Conservation (phyloP, 345 rosid genomes). For the Brassica nigra region DNA sequence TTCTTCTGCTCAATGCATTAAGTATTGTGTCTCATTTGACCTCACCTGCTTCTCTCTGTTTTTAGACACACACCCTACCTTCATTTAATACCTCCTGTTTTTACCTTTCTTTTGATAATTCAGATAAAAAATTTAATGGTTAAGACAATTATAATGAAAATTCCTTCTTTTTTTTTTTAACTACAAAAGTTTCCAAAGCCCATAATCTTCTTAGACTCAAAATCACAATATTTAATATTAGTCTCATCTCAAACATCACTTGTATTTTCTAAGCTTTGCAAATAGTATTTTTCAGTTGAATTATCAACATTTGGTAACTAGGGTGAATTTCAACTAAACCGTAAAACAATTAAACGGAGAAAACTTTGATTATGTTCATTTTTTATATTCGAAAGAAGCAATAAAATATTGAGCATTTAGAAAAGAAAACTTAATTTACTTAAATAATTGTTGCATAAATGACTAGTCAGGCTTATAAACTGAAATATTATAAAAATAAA, state of each 20-base stretch:
- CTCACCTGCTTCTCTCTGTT: constrained; percentile 36
- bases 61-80: constrained; percentile 35
- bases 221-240: background rate
- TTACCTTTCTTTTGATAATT: background rate
- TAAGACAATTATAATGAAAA: background rate
- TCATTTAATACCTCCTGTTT: constrained; percentile 28
- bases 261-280: background rate
- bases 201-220: background rate
- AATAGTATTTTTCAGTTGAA: background rate
- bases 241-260: background rate
- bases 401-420: background rate
- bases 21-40: constrained; percentile 34
- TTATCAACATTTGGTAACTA: background rate
- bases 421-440: background rate
- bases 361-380: background rate
- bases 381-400: background rate
- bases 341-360: background rate
- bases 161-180: background rate
- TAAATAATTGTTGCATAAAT: background rate
- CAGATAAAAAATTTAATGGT: background rate
- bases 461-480: background rate
- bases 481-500: background rate
- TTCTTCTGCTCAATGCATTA: constrained; percentile 37
- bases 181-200: background rate
- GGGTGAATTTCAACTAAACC: background rate